Conservation (phyloP, 2,329 filamentous ascomycete genomes). For the Chrysosporium keratinophilum region DNA sequence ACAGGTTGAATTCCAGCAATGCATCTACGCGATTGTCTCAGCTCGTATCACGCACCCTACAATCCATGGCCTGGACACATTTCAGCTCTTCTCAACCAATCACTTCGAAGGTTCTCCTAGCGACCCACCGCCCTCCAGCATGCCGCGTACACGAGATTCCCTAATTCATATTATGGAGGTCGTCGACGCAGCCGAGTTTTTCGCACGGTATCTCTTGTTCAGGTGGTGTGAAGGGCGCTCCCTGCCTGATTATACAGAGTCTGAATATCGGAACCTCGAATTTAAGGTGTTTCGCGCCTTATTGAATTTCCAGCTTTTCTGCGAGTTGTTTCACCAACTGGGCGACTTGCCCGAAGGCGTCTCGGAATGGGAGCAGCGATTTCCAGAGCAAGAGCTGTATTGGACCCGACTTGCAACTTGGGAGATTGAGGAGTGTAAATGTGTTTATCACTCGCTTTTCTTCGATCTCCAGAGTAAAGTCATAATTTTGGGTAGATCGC, state of each 20-base stretch:
- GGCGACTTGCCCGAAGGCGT: not conserved
- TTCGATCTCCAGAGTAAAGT: not conserved
- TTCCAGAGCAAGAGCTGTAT: not conserved
- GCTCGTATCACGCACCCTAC: not conserved
- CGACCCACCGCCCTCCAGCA: not conserved
- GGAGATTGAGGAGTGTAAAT: conserved; percentile 10
- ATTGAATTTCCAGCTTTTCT: conserved; percentile 1
- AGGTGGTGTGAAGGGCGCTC: not conserved
- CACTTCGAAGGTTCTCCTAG: not conserved
- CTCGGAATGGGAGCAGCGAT: conserved; percentile 4
- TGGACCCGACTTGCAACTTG: conserved; percentile 2
- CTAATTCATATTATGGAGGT: not conserved
- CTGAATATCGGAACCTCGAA: not conserved
- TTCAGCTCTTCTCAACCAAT: not conserved
- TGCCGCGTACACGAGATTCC: not conserved
- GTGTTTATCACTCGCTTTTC: conserved; percentile 5
- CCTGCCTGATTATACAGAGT: not conserved
- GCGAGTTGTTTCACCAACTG: not conserved
- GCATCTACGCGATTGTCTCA: not conserved
- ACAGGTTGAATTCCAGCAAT: not conserved
- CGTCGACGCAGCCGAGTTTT: not conserved
- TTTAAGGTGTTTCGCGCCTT: conserved; percentile 1
- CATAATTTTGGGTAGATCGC: not conserved
- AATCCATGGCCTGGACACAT: not conserved
- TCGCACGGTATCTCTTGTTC: not conserved